Evolutionary conservation across 352 stramenopile genomes (phyloP), one percentile per base, ranked within the genome.

Genomic region (Elongisporangium prolatum): DNA sequence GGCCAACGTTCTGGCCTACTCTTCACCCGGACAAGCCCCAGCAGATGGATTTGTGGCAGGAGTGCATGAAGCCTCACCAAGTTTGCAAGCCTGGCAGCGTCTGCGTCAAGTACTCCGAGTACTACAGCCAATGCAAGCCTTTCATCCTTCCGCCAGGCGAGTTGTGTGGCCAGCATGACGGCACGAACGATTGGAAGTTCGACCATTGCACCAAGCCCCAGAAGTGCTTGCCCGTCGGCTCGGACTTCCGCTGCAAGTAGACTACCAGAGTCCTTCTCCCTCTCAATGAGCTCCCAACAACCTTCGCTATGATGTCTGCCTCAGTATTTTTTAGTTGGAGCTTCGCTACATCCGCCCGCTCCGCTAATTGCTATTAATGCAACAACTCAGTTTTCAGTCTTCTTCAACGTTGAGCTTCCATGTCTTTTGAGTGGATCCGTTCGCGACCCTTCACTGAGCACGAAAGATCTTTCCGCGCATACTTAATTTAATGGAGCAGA

Each of bases 51-150:
- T 10, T 52, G 14, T 52, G 48, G 48, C 48, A 25, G 21, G 21
- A 25, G 18, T 52, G 48, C 21, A 52, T 25, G 48, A 52, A 52
- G 16, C 18, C 18, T 16, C 21, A 52, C 13, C 21, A 21, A 21
- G 9, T 25, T 10, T 52, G 48, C 21, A 52, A 52, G 9, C 18
- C 8, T 52, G 20, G 14, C 11, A 25, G 48, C 21, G 21, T 52
- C 7, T 52, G 48, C 16, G 48, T 52, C 20, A 52, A 52, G 48
- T 25, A 25, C 48, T 52, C 48, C 4, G 14, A 21, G 48, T 8
- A 52, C 21, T 52, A 25, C 48, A 52, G 48, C 48, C 48, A 52
- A 17, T 52, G 48, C 48, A 21, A 25, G 21, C 48, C 48, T 14
- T 25, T 1, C 8, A 17, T 52, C 20, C 48, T 52, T 2, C 48